Percentiles rank a stretch among this genome's conserved stretches.
These are phyloP conservation scores for Chenopodium berlandieri DNA, from an alignment of 148 eudicot genomes.

Conservation along the genomic window DNA sequence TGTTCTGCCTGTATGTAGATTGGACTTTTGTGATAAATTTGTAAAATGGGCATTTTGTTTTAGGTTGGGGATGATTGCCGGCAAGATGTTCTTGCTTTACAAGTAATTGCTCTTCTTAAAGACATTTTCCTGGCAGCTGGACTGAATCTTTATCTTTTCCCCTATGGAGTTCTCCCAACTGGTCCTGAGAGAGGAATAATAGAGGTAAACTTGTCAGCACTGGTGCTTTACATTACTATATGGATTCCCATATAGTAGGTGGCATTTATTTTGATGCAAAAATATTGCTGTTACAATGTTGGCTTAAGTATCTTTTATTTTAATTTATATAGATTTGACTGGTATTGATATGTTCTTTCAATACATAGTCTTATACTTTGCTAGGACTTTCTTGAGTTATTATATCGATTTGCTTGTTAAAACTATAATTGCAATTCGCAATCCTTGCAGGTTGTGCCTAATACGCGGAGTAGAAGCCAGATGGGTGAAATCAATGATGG, in stretches of 20 bases:
- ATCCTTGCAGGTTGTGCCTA: slow-evolving; percentile 80
- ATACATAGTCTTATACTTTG: background rate
- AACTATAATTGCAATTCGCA: background rate
- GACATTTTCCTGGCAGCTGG: slow-evolving; percentile 88
- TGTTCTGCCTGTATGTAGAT: background rate
- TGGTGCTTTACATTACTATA: background rate
- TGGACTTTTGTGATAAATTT: slow-evolving; percentile 7
- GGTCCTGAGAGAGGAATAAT: slow-evolving; percentile 93
- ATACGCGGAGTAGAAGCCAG: slow-evolving; percentile 96
- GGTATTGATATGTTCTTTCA: background rate
- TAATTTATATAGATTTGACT: background rate
- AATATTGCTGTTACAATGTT: background rate
- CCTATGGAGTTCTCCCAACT: slow-evolving; percentile 98
- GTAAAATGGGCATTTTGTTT: slow-evolving; percentile 15
- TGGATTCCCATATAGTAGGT: background rate
- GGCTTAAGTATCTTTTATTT: background rate
- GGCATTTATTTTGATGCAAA: background rate
- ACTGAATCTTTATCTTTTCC: slow-evolving; percentile 80
- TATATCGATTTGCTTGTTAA: background rate
- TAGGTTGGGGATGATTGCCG: slow-evolving; percentile 99
- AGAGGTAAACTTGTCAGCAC: slow-evolving; percentile 50
- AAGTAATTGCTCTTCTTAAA: slow-evolving; percentile 87
- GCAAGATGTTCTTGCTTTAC: slow-evolving; percentile 97
- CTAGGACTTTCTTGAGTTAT: background rate
- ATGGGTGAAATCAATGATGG: slow-evolving; percentile 99